Evolutionary conservation across 768 basidiomycete genomes (phyloP).

Genomic region (Pleurotus sapidus): DNA sequence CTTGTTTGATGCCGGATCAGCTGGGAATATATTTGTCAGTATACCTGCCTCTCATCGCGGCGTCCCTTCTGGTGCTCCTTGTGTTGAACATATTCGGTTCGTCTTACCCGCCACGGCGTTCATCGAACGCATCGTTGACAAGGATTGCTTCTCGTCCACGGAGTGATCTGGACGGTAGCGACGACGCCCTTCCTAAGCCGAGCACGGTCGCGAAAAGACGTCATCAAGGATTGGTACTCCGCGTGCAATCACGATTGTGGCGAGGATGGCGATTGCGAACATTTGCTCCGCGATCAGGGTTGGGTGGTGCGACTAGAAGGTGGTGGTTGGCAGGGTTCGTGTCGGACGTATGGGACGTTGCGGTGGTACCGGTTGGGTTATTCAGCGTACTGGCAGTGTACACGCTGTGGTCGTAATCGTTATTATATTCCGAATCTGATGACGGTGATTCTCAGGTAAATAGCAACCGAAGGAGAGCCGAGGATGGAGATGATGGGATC

Average conservation of each 20-base stretch:
- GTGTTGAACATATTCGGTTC: neutral
- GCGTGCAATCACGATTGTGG: conserved; percentile 3
- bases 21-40: conserved; percentile 66
- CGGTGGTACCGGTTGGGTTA: conserved; percentile 37
- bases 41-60: conserved; percentile 66
- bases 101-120: neutral
- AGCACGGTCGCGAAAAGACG: neutral
- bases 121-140: neutral
- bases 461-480: neutral
- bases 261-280: neutral
- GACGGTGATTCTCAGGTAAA: no score
- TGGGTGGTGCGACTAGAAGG: neutral
- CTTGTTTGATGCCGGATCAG: conserved; percentile 86
- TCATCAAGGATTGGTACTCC: neutral
- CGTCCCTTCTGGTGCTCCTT: conserved; percentile 54
- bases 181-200: neutral
- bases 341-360: conserved; percentile 38
- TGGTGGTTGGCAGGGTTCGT: conserved; percentile 26
- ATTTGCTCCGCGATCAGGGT: neutral
- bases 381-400: conserved; percentile 24
- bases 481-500: neutral
- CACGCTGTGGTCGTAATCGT: neutral
- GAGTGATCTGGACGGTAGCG: neutral
- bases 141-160: neutral
- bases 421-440: neutral